phyloP scores from a whole-genome alignment of 768 basidiomycete genomes.

The Glaciozyma antarctica region DNA sequence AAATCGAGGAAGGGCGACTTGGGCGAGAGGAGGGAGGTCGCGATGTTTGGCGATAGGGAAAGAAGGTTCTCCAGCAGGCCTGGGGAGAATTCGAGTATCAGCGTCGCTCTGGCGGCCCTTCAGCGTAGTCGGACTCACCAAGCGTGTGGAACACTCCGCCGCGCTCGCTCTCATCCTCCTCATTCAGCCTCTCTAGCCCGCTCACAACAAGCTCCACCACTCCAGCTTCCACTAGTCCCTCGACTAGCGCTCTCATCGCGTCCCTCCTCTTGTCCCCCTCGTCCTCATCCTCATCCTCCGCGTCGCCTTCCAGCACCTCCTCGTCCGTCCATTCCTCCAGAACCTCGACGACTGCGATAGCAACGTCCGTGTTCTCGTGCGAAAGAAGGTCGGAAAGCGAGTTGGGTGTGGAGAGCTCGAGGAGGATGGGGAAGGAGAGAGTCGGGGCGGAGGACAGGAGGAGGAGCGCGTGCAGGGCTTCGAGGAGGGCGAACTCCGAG shows the following conservation, averaged over 20 bases:
- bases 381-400: conserved; percentile 67
- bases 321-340: conserved; percentile 93
- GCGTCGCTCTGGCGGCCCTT: background rate
- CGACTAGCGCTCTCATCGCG: conserved; percentile 50
- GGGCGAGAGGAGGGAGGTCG: conserved; percentile 58
- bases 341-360: conserved; percentile 87
- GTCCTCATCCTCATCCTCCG: conserved; percentile 48
- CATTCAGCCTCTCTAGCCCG: conserved; percentile 79
- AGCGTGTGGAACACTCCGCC: conserved; percentile 89
- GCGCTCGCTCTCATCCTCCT: conserved; percentile 77
- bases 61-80: conserved; percentile 89
- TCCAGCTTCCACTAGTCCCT: conserved; percentile 51
- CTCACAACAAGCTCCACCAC: conserved; percentile 80
- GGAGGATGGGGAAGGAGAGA: conserved; percentile 79
- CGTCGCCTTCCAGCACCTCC: conserved; percentile 70
- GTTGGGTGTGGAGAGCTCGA: conserved; percentile 60
- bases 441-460: conserved; percentile 75
- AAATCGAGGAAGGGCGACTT: conserved; percentile 63
- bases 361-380: conserved; percentile 91
- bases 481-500: conserved; percentile 90
- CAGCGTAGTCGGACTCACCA: conserved; percentile 44
- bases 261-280: conserved; percentile 38
- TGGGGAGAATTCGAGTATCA: conserved; percentile 37
- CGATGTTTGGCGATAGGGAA: conserved; percentile 69
- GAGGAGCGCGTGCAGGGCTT: conserved; percentile 73